phyloP scores from a whole-genome alignment of 345 rosid genomes.

The Gynandropsis gynandra region DNA sequence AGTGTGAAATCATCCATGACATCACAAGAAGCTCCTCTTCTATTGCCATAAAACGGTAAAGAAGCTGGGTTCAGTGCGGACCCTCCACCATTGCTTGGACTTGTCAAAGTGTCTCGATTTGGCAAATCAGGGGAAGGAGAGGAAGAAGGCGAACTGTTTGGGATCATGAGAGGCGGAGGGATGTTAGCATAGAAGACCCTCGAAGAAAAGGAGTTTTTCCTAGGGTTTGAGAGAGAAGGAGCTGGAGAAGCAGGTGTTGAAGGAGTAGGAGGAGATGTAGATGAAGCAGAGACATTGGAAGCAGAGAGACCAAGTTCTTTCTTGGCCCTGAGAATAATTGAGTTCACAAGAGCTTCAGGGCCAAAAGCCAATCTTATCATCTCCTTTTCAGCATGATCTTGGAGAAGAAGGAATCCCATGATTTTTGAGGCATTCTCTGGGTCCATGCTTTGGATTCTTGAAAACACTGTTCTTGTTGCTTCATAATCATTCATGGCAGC shows the following conservation, averaged over 20 bases:
- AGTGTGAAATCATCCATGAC: constrained; percentile 56
- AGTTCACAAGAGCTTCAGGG: constrained; percentile 68
- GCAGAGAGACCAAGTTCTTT: constrained; percentile 59
- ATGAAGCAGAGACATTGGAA: neutral
- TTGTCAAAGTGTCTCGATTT: constrained; percentile 44
- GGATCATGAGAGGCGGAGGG: constrained; percentile 33
- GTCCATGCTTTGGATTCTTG: constrained; percentile 68
- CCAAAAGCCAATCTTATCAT: constrained; percentile 92
- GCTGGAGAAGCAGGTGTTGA: constrained; percentile 43
- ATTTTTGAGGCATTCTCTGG: constrained; percentile 89
- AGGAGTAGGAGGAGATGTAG: constrained; percentile 39
- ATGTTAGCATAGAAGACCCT: constrained; percentile 25
- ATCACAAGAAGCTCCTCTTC: constrained; percentile 37
- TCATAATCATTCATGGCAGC: constrained; percentile 74
- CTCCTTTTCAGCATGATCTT: constrained; percentile 93
- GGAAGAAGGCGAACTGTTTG: constrained; percentile 29
- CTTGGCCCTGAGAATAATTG: constrained; percentile 55
- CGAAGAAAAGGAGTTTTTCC: constrained; percentile 34
- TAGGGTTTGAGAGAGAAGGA: constrained; percentile 33
- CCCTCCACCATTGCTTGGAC: constrained; percentile 31
- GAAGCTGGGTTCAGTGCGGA: constrained; percentile 57
- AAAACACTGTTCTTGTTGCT: constrained; percentile 84
- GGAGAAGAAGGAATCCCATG: constrained; percentile 85
- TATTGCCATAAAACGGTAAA: constrained; percentile 52
- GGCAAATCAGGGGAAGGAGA: constrained; percentile 36